Base-by-base conservation (phyloP, 148 eudicot species). In the Polygonum maritimum region DNA sequence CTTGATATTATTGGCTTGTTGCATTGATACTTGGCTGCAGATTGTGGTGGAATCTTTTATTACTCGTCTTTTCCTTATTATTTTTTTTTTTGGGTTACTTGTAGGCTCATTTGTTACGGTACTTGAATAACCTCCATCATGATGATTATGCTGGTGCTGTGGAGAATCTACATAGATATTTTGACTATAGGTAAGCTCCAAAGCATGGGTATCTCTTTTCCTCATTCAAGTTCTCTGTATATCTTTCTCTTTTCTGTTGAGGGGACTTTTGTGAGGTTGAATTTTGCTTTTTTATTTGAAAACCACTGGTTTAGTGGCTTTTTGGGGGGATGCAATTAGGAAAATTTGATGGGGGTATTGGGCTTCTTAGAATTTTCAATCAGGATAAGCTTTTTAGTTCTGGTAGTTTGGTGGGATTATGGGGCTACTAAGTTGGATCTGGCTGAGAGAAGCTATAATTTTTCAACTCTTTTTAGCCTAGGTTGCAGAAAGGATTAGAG, bases 81-180 rank as follows among this genome's bases (percentile, higher is more conserved):
- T 4, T 19, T 57, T 49, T 14, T 22, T 57, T 19, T 57, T 7
- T 57, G 33, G 5, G 12, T 21, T 19, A 31, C 33, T 49, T 48
- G 74, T 86, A 94, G 98, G 97, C 90, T 82, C 99, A 95, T 85
- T 92, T 89, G 81, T 80, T 90, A 86, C 94, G 90, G 22, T 92
- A 95, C 82, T 85, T 92, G 83, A 92, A 92, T 85, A 88, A 87
- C 84, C 94, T 92, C 51, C 83, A 90, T 88, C 99, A 95, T 76
- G 92, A 90, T 60, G 97, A 95, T 84, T 92, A 90, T 83, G 87
- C 94, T 62, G 90, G 86, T 71, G 94, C 99, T 83, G 82, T 92
- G 85, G 99, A 95, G 82, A 95, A 92, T 86, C 94, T 95, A 67
- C 96, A 90, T 79, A 96, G 96, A n/a, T 95, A 95, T 85, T 95